Conservation (phyloP, 2,329 filamentous ascomycete genomes). For the Fusarium decemcellulare region DNA sequence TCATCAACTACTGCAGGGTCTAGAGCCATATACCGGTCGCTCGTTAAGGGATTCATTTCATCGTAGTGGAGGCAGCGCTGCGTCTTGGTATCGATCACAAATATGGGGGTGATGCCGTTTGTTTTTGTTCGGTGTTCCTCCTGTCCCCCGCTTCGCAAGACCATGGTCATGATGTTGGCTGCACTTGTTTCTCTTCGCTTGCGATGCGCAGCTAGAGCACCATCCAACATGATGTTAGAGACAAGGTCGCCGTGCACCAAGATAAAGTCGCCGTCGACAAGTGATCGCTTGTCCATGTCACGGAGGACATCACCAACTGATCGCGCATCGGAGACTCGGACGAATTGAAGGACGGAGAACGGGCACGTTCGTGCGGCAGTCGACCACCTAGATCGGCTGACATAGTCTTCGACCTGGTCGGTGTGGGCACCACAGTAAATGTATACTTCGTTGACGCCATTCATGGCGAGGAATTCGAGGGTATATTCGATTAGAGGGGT, state of each 20-base stretch:
- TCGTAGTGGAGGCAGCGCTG: conserved; percentile 94
- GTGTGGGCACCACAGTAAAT: conserved; percentile 92
- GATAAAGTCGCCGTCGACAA: conserved; percentile 92
- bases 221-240: conserved; percentile 88
- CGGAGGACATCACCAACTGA: conserved; percentile 96
- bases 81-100: conserved; percentile 85
- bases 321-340: conserved; percentile 85
- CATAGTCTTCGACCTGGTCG: conserved; percentile 88
- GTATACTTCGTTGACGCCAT: conserved; percentile 94
- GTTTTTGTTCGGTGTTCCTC: conserved; percentile 82
- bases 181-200: conserved; percentile 86
- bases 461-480: conserved; percentile 94
- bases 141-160: conserved; percentile 83
- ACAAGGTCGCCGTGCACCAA: conserved; percentile 94
- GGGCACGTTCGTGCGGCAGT: conserved; percentile 69
- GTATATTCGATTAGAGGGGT: conserved; percentile 98
- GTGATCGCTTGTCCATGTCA: conserved; percentile 87
- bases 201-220: conserved; percentile 82
- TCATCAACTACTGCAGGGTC: conserved; percentile 84
- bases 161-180: conserved; percentile 98
- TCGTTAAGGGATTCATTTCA: conserved; percentile 81
- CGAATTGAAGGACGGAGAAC: conserved; percentile 85
- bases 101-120: conserved; percentile 82
- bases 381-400: conserved; percentile 82
- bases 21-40: conserved; percentile 76